Percentiles rank a stretch among this genome's conserved stretches.
Conservation (phyloP, 2,329 filamentous ascomycete species). For the Pseudogymnoascus sp. region DNA sequence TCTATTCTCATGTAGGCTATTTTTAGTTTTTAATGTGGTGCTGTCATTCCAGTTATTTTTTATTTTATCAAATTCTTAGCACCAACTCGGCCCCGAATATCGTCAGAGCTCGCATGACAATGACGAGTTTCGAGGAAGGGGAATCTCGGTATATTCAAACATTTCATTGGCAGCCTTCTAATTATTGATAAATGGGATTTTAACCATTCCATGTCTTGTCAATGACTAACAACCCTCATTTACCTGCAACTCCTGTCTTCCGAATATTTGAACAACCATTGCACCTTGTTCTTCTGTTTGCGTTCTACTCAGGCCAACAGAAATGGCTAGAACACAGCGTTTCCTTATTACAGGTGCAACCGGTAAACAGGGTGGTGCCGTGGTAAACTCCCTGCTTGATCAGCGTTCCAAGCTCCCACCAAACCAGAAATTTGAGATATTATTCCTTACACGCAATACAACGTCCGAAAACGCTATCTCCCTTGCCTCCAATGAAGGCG, state of each 20-base stretch:
- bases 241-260: neutral
- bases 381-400: slow-evolving; percentile 17
- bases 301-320: neutral
- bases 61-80: neutral
- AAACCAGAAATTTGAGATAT: slow-evolving; percentile 33
- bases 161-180: neutral
- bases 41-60: no score
- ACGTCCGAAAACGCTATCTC: slow-evolving; percentile 35
- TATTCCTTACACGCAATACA: slow-evolving; percentile 44
- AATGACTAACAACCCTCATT: neutral
- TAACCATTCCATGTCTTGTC: neutral
- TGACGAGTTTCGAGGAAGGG: neutral
- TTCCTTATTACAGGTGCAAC: slow-evolving; percentile 30
- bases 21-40: neutral
- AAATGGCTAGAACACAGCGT: neutral
- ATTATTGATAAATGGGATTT: neutral
- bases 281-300: neutral
- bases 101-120: neutral
- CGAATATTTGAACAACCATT: neutral
- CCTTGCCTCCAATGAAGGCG: slow-evolving; percentile 34
- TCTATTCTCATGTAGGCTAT: neutral
- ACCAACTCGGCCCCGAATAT: neutral
- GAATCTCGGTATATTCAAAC: neutral
- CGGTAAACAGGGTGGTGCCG: slow-evolving; percentile 30
- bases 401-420: slow-evolving; percentile 16